phyloP scores from a whole-genome alignment of 768 basidiomycete genomes.

The Lepiota venenata region DNA sequence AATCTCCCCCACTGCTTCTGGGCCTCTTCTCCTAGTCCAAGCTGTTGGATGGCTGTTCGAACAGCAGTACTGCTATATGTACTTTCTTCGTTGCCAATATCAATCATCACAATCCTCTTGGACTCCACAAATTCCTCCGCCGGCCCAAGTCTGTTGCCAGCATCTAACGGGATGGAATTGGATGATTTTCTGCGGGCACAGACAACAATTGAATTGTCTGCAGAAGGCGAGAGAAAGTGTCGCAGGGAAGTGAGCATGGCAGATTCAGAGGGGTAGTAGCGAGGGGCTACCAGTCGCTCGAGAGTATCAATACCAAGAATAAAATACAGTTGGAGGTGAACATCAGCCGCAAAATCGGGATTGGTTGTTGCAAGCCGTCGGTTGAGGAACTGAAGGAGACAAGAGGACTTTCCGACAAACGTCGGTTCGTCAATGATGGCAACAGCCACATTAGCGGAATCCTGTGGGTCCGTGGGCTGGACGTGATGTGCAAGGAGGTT shows the following conservation, averaged over 20 bases:
- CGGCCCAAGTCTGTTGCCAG: slow-evolving; percentile 21
- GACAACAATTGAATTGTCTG: slow-evolving; percentile 59
- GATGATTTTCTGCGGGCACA: slow-evolving; percentile 51
- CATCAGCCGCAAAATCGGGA: slow-evolving; percentile 9
- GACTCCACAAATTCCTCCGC: slow-evolving; percentile 48
- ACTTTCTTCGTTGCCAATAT: slow-evolving; percentile 54
- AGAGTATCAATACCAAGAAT: slow-evolving; percentile 85
- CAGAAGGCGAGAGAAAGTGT: slow-evolving; percentile 51
- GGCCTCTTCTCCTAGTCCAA: slow-evolving; percentile 18
- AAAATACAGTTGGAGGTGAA: slow-evolving; percentile 53
- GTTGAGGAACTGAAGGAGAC: slow-evolving; percentile 50
- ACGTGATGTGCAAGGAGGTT: slow-evolving; percentile 50
- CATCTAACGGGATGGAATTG: background rate
- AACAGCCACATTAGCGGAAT: slow-evolving; percentile 58
- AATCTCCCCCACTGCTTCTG: slow-evolving; percentile 41
- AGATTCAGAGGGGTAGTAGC: slow-evolving; percentile 61
- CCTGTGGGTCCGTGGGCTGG: slow-evolving; percentile 4
- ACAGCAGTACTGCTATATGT: slow-evolving; percentile 71
- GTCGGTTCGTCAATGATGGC: slow-evolving; percentile 86
- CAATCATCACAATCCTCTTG: slow-evolving; percentile 54
- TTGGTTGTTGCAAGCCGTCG: slow-evolving; percentile 25
- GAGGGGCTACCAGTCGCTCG: slow-evolving; percentile 69
- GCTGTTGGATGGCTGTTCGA: slow-evolving; percentile 37
- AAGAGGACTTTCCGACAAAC: slow-evolving; percentile 77
- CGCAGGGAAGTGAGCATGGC: slow-evolving; percentile 56